Evolutionary conservation across 805 yeast species (phyloP), one percentile per base, ranked within the genome.

Genomic region (Vanderwaltozyma verrucispora): DNA sequence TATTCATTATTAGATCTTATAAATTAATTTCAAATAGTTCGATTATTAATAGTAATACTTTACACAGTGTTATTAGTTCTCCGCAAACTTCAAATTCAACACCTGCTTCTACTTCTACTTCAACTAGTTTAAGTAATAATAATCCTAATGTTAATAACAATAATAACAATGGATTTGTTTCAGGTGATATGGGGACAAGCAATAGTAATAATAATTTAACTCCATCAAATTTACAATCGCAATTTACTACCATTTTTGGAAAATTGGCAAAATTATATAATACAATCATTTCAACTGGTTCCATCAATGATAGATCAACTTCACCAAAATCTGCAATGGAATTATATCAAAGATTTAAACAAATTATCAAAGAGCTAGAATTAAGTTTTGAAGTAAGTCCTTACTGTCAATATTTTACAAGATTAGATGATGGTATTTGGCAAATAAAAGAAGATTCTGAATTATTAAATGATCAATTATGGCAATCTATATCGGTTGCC

Each of bases 241-340:
- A 52, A 30, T 45, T 42, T 33, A 32, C 47, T 16, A 45, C 42
- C 36, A 33, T 50, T 19, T 56, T 58, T 33, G 47, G 42, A 13
- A 51, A 49, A 27, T 37, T 55, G 10, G 53, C 63, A 5, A 50
- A 49, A 29, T 36, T 58, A 8, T 58, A 56, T 40, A 54, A 45
- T 34, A 50, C 56, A 3, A 39, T 53, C 3, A 39, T 54, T 15
- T 43, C 56, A 2, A 41, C 51, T 8, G 54, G 53, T 1, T 40
- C 51, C 11, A 44, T 53, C 21, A 52, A 51, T 42, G 60, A 56
- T 31, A 47, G 44, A 29, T 47, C 60, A 3, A 51, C 59, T 1
- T 51, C 60, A 13, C 59, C 60, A 11, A 59, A 59, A 36, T 54
- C 59, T 1, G 48, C 59, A 12, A 56, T 59, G 14, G 63, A 59